Evolutionary conservation across 306 rosid species (phyloP), one percentile per base, ranked within the genome.

Genomic region (Quercus gilva): DNA sequence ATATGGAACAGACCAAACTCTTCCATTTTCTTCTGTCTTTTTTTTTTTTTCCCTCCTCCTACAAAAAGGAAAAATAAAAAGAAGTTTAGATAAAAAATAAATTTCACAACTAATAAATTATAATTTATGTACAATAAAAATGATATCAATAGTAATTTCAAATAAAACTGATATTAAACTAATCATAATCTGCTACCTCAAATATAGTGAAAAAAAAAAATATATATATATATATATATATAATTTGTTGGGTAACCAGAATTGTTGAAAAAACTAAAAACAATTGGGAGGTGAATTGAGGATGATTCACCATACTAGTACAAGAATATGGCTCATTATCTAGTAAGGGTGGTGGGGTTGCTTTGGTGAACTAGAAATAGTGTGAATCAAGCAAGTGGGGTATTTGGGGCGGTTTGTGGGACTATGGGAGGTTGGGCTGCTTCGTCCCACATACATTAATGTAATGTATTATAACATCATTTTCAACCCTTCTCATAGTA

Each of bases 361-460:
- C 96, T 87, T 91, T 89, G 83, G 79, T 84, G 84, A 92, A 86
- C 78, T 79, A 90, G 88, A 87, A 90, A 92, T 81, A 90, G 94
- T 92, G 91, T 82, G 78, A 52, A 84, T 70, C 79, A 92, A 92
- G 97, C 94, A 90, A 90, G 84, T 83, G 63, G 85, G 79, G 33
- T 77, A 69, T 85, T 85, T 89, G 91, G 97, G 97, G 94, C 97
- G 97, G 97, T 90, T 88, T 88, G 94, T 92, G 97, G 97, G 97
- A 87, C 94, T 90, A 71, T 73, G 20, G 31, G 79, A 86, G 86
- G 80, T 84, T 90, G 90, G 84, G 88, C 73, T 81, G 64, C 87
- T 77, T 33, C 78, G 79, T 84, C 90, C 90, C 93, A 86, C 89
- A 74, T 77, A 79, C 79, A 86, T 84, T 85, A 83, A 87, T 88